Base-by-base conservation (phyloP, 1,284 basidiomycete genomes). In the Ustilago lituana region DNA sequence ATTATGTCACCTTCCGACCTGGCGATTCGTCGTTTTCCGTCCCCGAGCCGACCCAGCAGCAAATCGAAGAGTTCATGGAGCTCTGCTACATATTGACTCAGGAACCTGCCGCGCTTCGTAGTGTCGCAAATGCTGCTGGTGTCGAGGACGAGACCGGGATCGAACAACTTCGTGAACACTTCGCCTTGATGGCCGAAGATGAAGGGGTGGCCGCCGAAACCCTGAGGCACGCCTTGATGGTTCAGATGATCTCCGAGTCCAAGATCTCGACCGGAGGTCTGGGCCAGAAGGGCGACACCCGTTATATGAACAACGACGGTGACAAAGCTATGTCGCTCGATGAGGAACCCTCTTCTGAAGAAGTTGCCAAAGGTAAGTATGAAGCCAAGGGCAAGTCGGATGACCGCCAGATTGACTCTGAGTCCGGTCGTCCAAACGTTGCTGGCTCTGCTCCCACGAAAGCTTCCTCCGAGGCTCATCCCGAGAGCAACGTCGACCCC, bases 201-300 rank as follows among this genome's bases (percentile, higher is more conserved):
- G 1, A 5, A 9, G 3, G 33, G 4, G n/a, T 24, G 14, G 49
- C 61, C 1, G 31, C 6, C 12, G 7, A 43, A 23, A 45, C 27
- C 22, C 4, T 60, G 14, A 17, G 41, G 45, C 33, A 36, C 19
- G 45, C 50, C 5, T 53, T 49, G 35, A 14, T 31, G 22, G 45
- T 39, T 1, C 45, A 60, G 40, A 49, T 49, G 57, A 2, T 60
- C 8, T 6, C 26, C 32, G 57, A 60, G 50, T 48, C 44, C 17
- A 53, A 60, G 45, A 5, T 10, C 24, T 44, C 24, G n/a, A n/a
- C n/a, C n/a, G n/a, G n/a, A n/a, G n/a, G n/a, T n/a, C n/a, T n/a
- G n/a, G n/a, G n/a, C n/a, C n/a, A n/a, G n/a, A n/a, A n/a, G n/a
- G n/a, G n/a, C n/a, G n/a, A n/a, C n/a, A n/a, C n/a, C n/a, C n/a